Conservation (phyloP, 78 protist genomes). For the Cyanophora paradoxa region DNA sequence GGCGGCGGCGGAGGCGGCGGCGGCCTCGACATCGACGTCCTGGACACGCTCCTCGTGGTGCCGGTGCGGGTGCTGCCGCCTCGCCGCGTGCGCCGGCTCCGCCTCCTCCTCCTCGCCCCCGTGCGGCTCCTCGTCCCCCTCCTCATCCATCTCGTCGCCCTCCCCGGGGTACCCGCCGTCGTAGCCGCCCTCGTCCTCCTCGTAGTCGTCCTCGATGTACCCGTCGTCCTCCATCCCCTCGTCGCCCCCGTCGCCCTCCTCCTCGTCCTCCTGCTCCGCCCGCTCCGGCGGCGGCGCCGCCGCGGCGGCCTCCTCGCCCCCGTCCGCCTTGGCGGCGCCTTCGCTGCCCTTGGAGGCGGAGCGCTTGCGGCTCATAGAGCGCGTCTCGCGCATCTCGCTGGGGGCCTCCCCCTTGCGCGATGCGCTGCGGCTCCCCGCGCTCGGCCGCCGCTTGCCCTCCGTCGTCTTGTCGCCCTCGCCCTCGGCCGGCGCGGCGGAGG, state of each 20-base stretch:
- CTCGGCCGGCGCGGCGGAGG: no score
- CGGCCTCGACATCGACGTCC: neutral
- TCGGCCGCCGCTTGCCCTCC: neutral
- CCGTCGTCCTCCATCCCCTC: neutral
- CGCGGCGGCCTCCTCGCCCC: neutral
- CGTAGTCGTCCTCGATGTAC: neutral
- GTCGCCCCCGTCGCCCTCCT: neutral
- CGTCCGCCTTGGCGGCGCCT: neutral
- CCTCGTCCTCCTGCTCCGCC: neutral
- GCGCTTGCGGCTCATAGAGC: neutral
- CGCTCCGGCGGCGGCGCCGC: no score
- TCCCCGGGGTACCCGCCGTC: neutral
- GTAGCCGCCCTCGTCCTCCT: neutral
- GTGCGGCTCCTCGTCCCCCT: no score
- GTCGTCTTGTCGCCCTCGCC: neutral
- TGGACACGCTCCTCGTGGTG: conserved; percentile 21
- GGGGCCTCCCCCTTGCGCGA: neutral
- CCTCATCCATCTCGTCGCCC: no score
- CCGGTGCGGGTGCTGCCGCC: no score
- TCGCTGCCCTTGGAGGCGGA: neutral
- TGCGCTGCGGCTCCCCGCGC: neutral
- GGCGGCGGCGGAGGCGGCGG: neutral
- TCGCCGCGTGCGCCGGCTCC: no score
- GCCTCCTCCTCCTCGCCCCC: no score
- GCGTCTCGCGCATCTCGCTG: neutral